Evolutionary conservation across 1,284 basidiomycete species (phyloP).

Genomic region (Gastroboletus turbinatus): DNA sequence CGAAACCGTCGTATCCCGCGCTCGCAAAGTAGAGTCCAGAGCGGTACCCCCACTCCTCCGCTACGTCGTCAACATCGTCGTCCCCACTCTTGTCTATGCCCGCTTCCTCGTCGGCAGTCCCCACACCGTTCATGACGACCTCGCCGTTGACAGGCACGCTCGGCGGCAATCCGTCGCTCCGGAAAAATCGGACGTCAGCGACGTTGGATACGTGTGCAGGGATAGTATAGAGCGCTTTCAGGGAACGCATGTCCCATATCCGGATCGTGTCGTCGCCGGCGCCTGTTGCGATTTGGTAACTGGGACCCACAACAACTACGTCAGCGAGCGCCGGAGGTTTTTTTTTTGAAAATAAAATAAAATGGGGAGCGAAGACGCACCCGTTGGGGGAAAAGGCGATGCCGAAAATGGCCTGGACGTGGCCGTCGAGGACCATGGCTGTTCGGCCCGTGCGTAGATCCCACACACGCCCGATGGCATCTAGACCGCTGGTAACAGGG

Average conservation of each 20-base stretch:
- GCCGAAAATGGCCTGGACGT: conserved; percentile 90
- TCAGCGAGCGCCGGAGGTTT: conserved; percentile 16
- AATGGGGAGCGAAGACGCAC: conserved; percentile 45
- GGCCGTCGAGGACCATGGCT: conserved; percentile 97
- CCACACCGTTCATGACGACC: conserved; percentile 36
- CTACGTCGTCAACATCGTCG: conserved; percentile 27
- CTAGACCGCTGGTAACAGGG: conserved; percentile 70
- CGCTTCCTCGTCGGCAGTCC: conserved; percentile 11
- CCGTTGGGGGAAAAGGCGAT: conserved; percentile 96
- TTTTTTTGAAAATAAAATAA: background rate
- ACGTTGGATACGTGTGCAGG: conserved; percentile 95
- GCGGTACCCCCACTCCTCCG: conserved; percentile 70
- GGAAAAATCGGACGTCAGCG: conserved; percentile 94
- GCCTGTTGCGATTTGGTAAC: conserved; percentile 96
- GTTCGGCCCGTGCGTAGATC: conserved; percentile 93
- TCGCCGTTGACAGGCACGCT: conserved; percentile 36
- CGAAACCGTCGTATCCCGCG: conserved; percentile 92
- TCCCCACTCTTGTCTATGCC: conserved; percentile 34
- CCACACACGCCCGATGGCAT: conserved; percentile 97
- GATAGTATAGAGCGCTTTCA: conserved; percentile 93
- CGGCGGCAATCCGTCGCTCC: conserved; percentile 44
- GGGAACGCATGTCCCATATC: conserved; percentile 96
- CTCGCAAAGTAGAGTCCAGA: conserved; percentile 93
- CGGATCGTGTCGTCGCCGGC: conserved; percentile 96
- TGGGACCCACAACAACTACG: conserved; percentile 34